Conservation (phyloP, 495 filamentous ascomycete genomes). For the Aspergillus incahuasiensis region DNA sequence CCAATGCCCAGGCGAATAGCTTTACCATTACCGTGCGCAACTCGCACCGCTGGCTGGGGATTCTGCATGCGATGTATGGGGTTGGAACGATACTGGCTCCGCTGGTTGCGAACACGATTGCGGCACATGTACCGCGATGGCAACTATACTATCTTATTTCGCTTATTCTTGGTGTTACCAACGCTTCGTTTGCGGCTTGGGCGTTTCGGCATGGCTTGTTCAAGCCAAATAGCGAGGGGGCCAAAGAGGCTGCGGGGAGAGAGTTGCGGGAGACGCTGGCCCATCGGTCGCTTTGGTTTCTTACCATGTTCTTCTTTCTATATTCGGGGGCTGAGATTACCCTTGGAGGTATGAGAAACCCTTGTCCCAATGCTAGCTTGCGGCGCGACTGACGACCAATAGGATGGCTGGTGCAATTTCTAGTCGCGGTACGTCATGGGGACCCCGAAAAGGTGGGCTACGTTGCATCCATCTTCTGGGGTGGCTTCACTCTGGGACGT, state of each 20-base stretch:
- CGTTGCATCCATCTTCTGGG: conserved; percentile 70
- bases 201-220: conserved; percentile 23
- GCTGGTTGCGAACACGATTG: conserved; percentile 47
- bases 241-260: conserved; percentile 19
- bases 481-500: conserved; percentile 57
- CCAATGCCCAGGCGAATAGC: conserved; percentile 51
- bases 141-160: conserved; percentile 22
- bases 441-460: conserved; percentile 62
- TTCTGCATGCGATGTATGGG: conserved; percentile 54
- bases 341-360: conserved; percentile 30
- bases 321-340: conserved; percentile 41
- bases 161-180: conserved; percentile 14
- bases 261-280: conserved; percentile 19
- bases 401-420: conserved; percentile 67
- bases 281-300: conserved; percentile 37
- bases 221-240: conserved; percentile 17
- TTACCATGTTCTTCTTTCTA: conserved; percentile 50
- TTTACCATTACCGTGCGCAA: conserved; percentile 42
- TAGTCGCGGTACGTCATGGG: conserved; percentile 56
- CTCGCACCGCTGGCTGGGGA: conserved; percentile 52
- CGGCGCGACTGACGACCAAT: not conserved
- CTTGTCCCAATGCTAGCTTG: not conserved
- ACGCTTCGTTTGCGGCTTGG: conserved; percentile 15
- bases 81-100: conserved; percentile 47
- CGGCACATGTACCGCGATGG: conserved; percentile 23